Base-by-base conservation (phyloP, 495 filamentous ascomycete genomes). In the Tuber brumale region DNA sequence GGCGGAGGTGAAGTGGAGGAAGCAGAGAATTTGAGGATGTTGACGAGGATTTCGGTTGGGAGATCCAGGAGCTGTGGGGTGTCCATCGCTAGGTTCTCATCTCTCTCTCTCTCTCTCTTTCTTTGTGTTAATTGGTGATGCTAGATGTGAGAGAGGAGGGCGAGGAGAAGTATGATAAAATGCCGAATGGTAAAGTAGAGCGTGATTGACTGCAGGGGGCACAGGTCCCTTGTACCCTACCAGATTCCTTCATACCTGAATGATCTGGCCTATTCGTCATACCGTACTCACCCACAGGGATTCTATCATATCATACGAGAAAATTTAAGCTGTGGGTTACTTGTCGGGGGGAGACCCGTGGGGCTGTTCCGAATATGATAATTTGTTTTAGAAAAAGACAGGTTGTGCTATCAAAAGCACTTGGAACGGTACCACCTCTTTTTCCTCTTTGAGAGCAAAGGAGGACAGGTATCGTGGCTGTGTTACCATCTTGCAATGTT, bases 21-120 rank as follows among this genome's bases (percentile, higher is more conserved):
- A 16, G 74, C 57, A 21, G 77, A 72, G 46, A 78, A 82, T 66
- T 82, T 82, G 43, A 82, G 78, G 61, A 82, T 82, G 44, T 75
- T 75, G 70, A 81, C 69, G 27, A 82, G 75, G 69, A 82, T 82
- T 70, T 82, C 81, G 12, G 77, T 78, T n/a, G 81, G 81, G 69
- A 82, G 81, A 12, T 69, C 39, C 69, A 82, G 77, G 51, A 82
- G 73, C 7, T 46, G 78, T 51, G 78, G 48, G 61, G 69, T 66
- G 31, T 73, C 70, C 78, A 80, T 80, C 42, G 42, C 74, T 73
- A 51, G 69, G 31, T 14, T 35, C 10, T 66, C 35, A 66, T 66
- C 14, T 66, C 14, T 18, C 27, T 18, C 57, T 35, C 14, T 31
- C n/a, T 61, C n/a, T 61, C 51, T 61, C 45, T 23, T 23, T 48